These are phyloP conservation scores for Malus asiatica DNA, from an alignment of 306 rosid species.

Conservation along the genomic window DNA sequence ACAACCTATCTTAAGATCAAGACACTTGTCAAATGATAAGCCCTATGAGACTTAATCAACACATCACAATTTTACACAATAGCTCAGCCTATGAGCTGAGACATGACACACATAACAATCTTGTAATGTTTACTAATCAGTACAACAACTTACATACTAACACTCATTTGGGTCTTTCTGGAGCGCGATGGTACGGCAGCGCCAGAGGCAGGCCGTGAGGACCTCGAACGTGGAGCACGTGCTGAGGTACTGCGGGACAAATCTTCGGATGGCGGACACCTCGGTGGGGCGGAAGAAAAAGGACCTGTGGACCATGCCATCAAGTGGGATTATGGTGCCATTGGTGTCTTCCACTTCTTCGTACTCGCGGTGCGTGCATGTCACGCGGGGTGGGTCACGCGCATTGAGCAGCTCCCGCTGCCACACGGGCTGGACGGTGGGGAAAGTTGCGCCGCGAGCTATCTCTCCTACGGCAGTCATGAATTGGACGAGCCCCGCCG, in stretches of 20 bases:
- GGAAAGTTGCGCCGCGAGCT: slow-evolving; percentile 30
- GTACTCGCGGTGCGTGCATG: slow-evolving; percentile 39
- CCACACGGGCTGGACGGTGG: slow-evolving; percentile 35
- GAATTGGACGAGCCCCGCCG: slow-evolving; percentile 37
- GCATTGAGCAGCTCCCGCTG: slow-evolving; percentile 28
- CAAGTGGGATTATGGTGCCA: slow-evolving; percentile 35
- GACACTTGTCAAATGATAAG: too few relatives aligned
- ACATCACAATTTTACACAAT: too few relatives aligned
- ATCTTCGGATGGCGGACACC: slow-evolving; percentile 33
- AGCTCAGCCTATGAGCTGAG: too few relatives aligned
- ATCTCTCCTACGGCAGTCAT: slow-evolving; percentile 37
- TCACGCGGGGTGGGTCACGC: slow-evolving; percentile 32
- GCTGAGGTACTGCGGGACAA: slow-evolving; percentile 17
- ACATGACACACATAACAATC: too few relatives aligned
- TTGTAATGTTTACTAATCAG: too few relatives aligned
- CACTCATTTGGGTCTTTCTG: slow-evolving; percentile 12
- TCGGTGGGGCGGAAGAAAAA: slow-evolving; percentile 44
- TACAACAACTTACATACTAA: too few relatives aligned
- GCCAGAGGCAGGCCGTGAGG: slow-evolving; percentile 47
- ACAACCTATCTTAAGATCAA: too few relatives aligned
- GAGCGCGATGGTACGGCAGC: slow-evolving; percentile 43
- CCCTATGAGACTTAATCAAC: too few relatives aligned
- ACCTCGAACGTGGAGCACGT: slow-evolving; percentile 37
- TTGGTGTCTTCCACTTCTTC: slow-evolving; percentile 31
- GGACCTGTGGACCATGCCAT: slow-evolving; percentile 41